A percentile compares a stretch with the other conserved stretches of the same genome.
phyloP scores from a whole-genome alignment of 768 basidiomycete genomes.

The Porphyrellus cyaneotinctus region DNA sequence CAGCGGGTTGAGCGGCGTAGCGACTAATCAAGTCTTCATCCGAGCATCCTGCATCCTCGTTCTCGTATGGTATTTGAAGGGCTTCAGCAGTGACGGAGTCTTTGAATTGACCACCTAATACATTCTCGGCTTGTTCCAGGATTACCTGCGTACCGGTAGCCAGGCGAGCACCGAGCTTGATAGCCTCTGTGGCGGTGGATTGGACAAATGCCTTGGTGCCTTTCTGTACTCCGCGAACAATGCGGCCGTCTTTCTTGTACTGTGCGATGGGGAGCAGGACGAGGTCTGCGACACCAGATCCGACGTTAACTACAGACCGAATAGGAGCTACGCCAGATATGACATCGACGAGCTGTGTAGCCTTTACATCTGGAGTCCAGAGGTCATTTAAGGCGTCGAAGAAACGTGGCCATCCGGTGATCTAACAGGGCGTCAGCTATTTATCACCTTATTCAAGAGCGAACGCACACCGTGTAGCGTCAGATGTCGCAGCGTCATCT shows the following conservation, averaged over 20 bases:
- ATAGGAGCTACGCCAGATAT: conserved; percentile 96
- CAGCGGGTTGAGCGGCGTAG: conserved; percentile 87
- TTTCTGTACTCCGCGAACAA: conserved; percentile 90
- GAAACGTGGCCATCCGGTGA: conserved; percentile 88
- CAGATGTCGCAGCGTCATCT: conserved; percentile 95
- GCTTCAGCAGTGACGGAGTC: conserved; percentile 65
- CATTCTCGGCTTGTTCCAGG: conserved; percentile 88
- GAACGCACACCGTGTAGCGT: conserved; percentile 81
- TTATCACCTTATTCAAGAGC: background rate
- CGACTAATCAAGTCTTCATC: conserved; percentile 71
- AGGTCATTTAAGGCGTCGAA: conserved; percentile 93
- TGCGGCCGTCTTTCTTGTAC: conserved; percentile 93
- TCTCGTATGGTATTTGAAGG: conserved; percentile 42
- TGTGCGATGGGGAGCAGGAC: conserved; percentile 95
- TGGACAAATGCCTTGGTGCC: conserved; percentile 91
- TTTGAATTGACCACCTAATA: conserved; percentile 77
- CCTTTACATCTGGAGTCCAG: conserved; percentile 99
- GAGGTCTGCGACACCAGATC: conserved; percentile 93
- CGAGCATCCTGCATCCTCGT: conserved; percentile 24
- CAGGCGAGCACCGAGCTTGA: conserved; percentile 88
- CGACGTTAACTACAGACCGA: conserved; percentile 94
- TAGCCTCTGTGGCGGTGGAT: conserved; percentile 91
- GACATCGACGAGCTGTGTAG: conserved; percentile 94
- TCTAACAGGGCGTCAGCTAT: conserved; percentile 43
- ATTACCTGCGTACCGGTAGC: conserved; percentile 98